A percentile compares a stretch with the other conserved stretches of the same genome.
Evolutionary conservation across 2,329 filamentous ascomycete species (phyloP).

Genomic region (Verticillium klebahnii): DNA sequence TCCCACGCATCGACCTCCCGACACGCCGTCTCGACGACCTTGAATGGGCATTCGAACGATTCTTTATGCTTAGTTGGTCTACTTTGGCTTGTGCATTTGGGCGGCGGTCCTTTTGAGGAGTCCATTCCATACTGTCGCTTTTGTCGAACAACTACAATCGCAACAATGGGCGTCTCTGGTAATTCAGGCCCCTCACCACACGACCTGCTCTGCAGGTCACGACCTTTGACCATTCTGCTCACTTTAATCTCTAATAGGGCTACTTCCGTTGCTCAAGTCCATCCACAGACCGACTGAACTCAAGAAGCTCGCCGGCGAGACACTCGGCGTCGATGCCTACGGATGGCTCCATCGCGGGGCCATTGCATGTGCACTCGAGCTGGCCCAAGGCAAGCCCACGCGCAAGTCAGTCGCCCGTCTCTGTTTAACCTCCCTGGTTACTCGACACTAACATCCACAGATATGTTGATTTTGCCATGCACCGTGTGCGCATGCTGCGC

Average conservation of each 20-base stretch:
- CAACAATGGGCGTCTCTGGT: constrained; percentile 16
- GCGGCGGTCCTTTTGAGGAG: background rate
- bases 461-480: constrained; percentile 86
- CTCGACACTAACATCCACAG: constrained; percentile 36
- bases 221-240: background rate
- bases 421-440: background rate
- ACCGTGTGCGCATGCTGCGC: constrained; percentile 87
- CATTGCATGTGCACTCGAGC: constrained; percentile 82
- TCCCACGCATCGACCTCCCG: background rate
- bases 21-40: background rate
- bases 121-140: background rate
- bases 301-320: constrained; percentile 82
- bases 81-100: background rate
- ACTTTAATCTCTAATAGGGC: constrained; percentile 48
- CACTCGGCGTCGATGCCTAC: constrained; percentile 92
- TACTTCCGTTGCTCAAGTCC: constrained; percentile 89
- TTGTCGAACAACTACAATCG: background rate
- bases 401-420: constrained; percentile 59
- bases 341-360: constrained; percentile 96
- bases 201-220: background rate
- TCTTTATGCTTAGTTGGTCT: background rate
- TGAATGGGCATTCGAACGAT: background rate
- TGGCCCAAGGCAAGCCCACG: constrained; percentile 84
- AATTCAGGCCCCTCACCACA: background rate
- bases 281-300: constrained; percentile 87